Base-by-base conservation (phyloP, 305 asterid species). In the Rubia peregrina region DNA sequence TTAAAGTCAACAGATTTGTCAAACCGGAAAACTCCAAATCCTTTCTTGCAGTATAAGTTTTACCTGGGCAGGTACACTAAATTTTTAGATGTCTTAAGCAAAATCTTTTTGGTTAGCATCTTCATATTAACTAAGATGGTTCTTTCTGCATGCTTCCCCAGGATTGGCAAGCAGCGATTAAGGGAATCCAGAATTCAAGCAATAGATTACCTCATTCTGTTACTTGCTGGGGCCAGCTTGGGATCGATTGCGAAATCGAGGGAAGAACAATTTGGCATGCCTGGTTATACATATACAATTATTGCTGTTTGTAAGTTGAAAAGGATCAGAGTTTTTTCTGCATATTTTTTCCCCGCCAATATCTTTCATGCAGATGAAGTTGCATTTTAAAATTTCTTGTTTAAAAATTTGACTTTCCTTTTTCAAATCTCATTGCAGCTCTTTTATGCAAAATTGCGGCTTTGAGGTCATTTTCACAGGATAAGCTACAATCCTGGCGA, bases 191-290 rank as follows among this genome's bases (percentile, higher is more conserved):
- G 81, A 83, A 78, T 89, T 56, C 97, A 89, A 79, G 96, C 94
- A 12, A 80, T 88, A 55, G 98, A 93, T 77, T 93, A 89, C 83
- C 91, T 93, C 75, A 93, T 90, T 78, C 86, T 93, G 67, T 83
- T 93, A 69, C 87, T 93, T 68, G 98, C 97, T 72, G 98, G 98
- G 65, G 98, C 91, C 43, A 85, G 96, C 77, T 89, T 93, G 88
- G 97, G 98, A 65, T 89, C 96, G 21, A 85, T 93, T 74, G 83
- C 91, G 42, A 83, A 78, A 73, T 87, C 90, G 26, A 83, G 81
- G 24, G 96, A 93, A 74, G 83, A 80, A 60, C 83, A 80, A 74
- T 93, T 93, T 76, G 98, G 98, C 69, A 85, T 80, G 69, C 84
- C 84, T 77, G 98, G 95, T 71, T 93, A 93, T 80, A 88, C 88